Percentiles rank a stretch among this genome's conserved stretches.
Conservation (phyloP, 139 green algal species). For the Picochlorum sp. region DNA sequence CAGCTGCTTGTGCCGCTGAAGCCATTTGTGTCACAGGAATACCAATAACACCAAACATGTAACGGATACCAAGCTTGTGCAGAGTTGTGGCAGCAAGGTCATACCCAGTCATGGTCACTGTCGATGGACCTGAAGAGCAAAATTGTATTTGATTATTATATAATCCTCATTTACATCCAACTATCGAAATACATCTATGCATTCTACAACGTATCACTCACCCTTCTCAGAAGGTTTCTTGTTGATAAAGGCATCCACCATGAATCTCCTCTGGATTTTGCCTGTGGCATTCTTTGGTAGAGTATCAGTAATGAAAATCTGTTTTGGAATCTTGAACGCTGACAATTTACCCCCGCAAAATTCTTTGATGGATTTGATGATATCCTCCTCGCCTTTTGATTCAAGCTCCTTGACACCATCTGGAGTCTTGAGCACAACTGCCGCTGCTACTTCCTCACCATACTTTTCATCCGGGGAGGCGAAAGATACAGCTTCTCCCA, state of each 20-base stretch:
- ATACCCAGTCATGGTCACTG: conserved; percentile 36
- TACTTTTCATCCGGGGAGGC: conserved; percentile 73
- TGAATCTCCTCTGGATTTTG: conserved; percentile 74
- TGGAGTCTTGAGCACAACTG: conserved; percentile 52
- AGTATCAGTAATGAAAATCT: conserved; percentile 54
- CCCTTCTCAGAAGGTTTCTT: conserved; percentile 5
- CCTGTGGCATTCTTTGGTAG: conserved; percentile 75
- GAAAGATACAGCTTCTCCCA: conserved; percentile 76
- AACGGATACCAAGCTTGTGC: conserved; percentile 44
- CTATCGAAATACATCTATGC: too few species aligned
- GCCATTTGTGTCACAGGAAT: conserved; percentile 78
- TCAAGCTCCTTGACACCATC: conserved; percentile 10
- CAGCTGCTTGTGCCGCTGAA: conserved; percentile 51
- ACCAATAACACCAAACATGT: conserved; percentile 74
- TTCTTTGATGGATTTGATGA: conserved; percentile 28
- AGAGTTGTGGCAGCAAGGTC: conserved; percentile 37
- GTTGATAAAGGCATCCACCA: conserved; percentile 50
- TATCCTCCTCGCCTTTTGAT: conserved; percentile 1
- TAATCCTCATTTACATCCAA: not conserved
- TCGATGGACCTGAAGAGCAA: not conserved
- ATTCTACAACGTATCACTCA: not conserved
- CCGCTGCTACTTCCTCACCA: conserved; percentile 73
- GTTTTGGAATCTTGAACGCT: conserved; percentile 63
- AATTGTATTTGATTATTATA: not conserved
- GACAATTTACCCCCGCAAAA: conserved; percentile 40